Evolutionary conservation across 768 basidiomycete species (phyloP), one percentile per base, ranked within the genome.

Genomic region (Paxillus ammoniavirescens): DNA sequence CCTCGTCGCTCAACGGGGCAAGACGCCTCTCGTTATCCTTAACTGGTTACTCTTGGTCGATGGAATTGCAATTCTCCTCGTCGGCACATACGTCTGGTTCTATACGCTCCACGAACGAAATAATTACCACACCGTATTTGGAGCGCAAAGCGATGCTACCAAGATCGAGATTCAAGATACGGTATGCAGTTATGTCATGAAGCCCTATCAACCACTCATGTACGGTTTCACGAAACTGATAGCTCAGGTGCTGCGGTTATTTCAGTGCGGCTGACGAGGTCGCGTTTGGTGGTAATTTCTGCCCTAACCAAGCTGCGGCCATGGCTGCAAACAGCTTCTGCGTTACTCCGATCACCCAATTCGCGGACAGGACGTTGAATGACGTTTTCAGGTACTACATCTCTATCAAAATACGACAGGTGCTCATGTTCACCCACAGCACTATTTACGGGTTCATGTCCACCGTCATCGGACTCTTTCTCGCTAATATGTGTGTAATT

Each of bases 211-310:
- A 48, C 43, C 50, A 28, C 38, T 28, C 15, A 15, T 3, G 5
- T 35, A 6, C 9, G 8, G 31, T 44, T n/a, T 52, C 46, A 36
- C 49, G 21, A 40, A 61, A 38, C 49, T 23, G 44, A 49, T 53
- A 94, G 92, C 77, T 92, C 61, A 67, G 72, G 52, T 95, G 93
- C 73, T 96, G 93, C 62, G 93, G 93, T 15, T 96, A 93, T 70
- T 89, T 89, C 65, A 82, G 81, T 57, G 81, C 82, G 18, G 81
- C 81, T 3, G 80, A 87, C 54, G 58, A 75, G 4, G 77, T 78
- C 33, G 82, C 78, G 55, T 73, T 85, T 45, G 83, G 82, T n/a
- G 85, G 86, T 35, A 67, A 52, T 5, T 85, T 86, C 66, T 91
- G 89, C 69, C 66, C 70, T 2, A 74, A 76, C 60, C 70, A 68